Evolutionary conservation across 225 moss, liverwort and hornwort species (phyloP), one percentile per base, ranked within the genome.

Genomic region (Climacium dendroides): DNA sequence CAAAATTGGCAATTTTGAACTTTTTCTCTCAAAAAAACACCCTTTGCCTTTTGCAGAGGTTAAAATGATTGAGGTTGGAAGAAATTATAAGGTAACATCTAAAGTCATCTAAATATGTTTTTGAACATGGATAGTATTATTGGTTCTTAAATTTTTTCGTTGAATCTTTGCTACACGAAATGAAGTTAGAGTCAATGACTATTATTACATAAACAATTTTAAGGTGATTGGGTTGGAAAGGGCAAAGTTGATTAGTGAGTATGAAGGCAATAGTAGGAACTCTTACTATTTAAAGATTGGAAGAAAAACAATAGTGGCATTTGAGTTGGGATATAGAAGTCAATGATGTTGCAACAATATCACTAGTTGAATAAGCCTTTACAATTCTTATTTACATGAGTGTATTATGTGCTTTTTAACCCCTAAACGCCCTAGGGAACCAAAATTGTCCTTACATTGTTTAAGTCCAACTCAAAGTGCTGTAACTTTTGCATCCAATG

Each of bases 281-380:
- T 39, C 24, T 23, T 13, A 1, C 37, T 65, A 19, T 3, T 20
- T 3, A 20, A n/a, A 35, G 20, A 20, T 4, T 1, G 3, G 7
- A 7, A 13, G 0, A 25, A 25, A 69, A 69, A 69, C 5, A 13
- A 9, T 47, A 47, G 8, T 47, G 41, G 5, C 15, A 28, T 0
- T 0, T 43, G 10, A 16, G 1, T 72, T 29, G 1, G 5, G 2
- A 0, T n/a, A 2, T 16, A 43, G 28, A 71, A 71, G 15, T 26
- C 43, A 71, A 43, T 28, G 43, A 45, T 24, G 10, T 28, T 28
- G 6, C 71, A 45, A 71, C 10, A 43, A 43, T 28, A 45, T 45
- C 45, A 45, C 3, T 24, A 41, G 8, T 41, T 41, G 14, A 25
- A 69, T 69, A 69, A 70, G 25, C 15, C 15, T 17, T 28, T 29